Base-by-base conservation (phyloP, 2,329 filamentous ascomycete species). In the Sporothrix brunneoviolacea region DNA sequence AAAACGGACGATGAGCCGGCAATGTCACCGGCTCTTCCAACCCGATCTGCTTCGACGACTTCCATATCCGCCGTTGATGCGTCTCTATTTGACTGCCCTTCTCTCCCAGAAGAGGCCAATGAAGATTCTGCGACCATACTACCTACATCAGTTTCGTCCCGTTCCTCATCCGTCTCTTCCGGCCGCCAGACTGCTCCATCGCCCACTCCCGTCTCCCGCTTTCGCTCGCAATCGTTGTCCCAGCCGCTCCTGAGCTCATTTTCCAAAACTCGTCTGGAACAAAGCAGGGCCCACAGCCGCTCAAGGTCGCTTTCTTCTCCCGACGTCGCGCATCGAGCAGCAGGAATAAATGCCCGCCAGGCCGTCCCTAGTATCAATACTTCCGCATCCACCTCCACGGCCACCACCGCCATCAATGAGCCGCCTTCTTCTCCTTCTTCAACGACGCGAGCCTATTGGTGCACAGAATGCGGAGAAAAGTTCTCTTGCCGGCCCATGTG, bases 401-500 rank as follows among this genome's bases (percentile, higher is more conserved):
- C 39, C 15, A n/a, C 12, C 21, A 41, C 39, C 37, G 35, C 41
- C 33, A 37, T 51, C 18, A 12, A 12, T 7, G 24, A 22, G 18
- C 21, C 32, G 40, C 12, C 48, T 28, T 19, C 28, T 13, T 30
- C 35, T 7, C 19, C 62, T 18, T 40, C 50, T 6, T 55, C 54
- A 35, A 59, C 58, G 6, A 60, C 68, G 21, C 75, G 76, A 55
- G 72, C 75, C 24, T 78, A 77, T 62, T 78, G 74, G 74, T 78
- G 75, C 59, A 78, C 75, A 4, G 75, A 73, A 16, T 78, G 73
- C 64, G 80, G 84, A 62, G 82, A 82, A 43, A 81, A 79, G 40
- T 82, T 84, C 61, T 81, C 82, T 68, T 75, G 80, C 56, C 84
- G 84, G 61, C 82, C 82, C 55, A 80, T 84, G 63, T 86, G 78